phyloP scores from a whole-genome alignment of 306 rosid genomes.

The Medicago arabica region DNA sequence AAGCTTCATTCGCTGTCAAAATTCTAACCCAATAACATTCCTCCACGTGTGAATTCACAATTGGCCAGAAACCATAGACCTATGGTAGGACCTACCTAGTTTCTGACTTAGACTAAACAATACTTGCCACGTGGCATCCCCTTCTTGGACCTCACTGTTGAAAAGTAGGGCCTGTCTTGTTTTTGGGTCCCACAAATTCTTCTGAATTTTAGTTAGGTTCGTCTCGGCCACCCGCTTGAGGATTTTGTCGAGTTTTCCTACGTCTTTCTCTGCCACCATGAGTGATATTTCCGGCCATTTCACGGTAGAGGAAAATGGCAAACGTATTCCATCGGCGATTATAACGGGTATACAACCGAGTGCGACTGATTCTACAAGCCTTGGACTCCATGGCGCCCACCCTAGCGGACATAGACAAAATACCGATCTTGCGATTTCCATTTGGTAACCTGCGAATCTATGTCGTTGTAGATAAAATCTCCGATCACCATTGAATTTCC shows the following conservation, averaged over 20 bases:
- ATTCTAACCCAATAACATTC: neutral
- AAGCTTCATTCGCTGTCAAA: slow-evolving; percentile 4
- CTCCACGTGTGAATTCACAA: slow-evolving; percentile 40
- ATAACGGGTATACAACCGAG: slow-evolving; percentile 91
- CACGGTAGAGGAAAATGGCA: slow-evolving; percentile 71
- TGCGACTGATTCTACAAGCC: slow-evolving; percentile 82
- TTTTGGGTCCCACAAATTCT: slow-evolving; percentile 67
- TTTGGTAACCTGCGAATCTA: slow-evolving; percentile 82
- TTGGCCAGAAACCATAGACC: slow-evolving; percentile 49
- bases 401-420: slow-evolving; percentile 92
- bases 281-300: slow-evolving; percentile 81
- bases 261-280: slow-evolving; percentile 80
- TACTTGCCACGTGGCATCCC: slow-evolving; percentile 96
- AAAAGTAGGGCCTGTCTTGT: slow-evolving; percentile 68
- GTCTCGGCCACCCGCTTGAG: slow-evolving; percentile 81
- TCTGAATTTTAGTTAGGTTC: slow-evolving; percentile 68
- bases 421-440: slow-evolving; percentile 72
- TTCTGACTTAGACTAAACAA: slow-evolving; percentile 49
- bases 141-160: slow-evolving; percentile 52
- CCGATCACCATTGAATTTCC: slow-evolving; percentile 64
- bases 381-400: slow-evolving; percentile 99
- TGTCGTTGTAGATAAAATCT: slow-evolving; percentile 75
- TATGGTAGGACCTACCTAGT: slow-evolving; percentile 60
- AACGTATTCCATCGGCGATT: slow-evolving; percentile 75
- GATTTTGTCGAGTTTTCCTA: slow-evolving; percentile 62